These are phyloP conservation scores for Suillus hirtellus DNA, from an alignment of 768 basidiomycete species.

Conservation along the genomic window DNA sequence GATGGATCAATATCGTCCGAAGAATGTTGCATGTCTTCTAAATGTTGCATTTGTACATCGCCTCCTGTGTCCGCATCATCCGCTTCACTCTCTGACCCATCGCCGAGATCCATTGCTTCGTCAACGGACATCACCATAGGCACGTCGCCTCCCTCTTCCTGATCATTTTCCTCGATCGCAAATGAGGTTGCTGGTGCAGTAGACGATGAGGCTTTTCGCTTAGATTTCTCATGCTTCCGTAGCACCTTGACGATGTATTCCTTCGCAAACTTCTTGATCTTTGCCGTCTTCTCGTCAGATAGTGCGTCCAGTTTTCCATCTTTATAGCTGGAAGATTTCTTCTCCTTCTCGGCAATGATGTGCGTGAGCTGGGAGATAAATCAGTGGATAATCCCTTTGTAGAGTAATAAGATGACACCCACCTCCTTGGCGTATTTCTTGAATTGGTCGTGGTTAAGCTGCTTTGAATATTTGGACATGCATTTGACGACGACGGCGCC, in stretches of 20 bases:
- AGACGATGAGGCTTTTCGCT: conserved; percentile 22
- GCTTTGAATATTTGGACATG: conserved; percentile 85
- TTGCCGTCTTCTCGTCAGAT: conserved; percentile 81
- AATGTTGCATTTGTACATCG: conserved; percentile 20
- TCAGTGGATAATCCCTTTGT: conserved; percentile 5
- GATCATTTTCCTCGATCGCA: conserved; percentile 14
- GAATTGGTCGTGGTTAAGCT: conserved; percentile 79
- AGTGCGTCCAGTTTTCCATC: conserved; percentile 73
- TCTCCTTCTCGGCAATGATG: conserved; percentile 91
- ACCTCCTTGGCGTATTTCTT: conserved; percentile 97
- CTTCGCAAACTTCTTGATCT: conserved; percentile 93
- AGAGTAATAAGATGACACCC: conserved; percentile 23
- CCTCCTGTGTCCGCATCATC: conserved; percentile 20
- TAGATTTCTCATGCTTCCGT: conserved; percentile 59
- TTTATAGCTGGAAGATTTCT: conserved; percentile 79
- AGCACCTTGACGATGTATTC: conserved; percentile 86
- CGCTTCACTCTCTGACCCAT: conserved; percentile 36
- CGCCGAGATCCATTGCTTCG: conserved; percentile 46
- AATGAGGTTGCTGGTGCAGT: conserved; percentile 11
- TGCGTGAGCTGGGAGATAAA: conserved; percentile 65
- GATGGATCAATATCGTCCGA: conserved; percentile 31
- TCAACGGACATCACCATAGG: conserved; percentile 42
- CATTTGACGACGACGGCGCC: conserved; percentile 88
- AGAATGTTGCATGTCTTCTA: conserved; percentile 28
- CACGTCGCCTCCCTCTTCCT: conserved; percentile 27